Evolutionary conservation across 2,329 filamentous ascomycete genomes (phyloP), one percentile per base, ranked within the genome.

Genomic region (Fusarium luffae): DNA sequence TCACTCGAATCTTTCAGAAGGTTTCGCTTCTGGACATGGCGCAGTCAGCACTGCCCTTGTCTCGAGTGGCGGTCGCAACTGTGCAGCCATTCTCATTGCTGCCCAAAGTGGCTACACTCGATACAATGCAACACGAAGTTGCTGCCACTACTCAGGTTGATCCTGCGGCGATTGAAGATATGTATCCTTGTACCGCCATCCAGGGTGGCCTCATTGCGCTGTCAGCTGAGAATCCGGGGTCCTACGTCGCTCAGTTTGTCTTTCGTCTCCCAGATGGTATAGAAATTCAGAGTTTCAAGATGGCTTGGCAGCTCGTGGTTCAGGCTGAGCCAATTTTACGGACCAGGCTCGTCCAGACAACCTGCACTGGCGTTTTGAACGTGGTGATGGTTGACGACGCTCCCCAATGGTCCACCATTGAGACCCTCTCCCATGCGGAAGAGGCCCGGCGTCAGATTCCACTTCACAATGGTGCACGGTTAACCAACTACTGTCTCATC

Each of bases 1-100:
- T 85, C 3, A 79, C 82, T 1, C 77, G 81, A n/a, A 80, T 85
- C 28, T 85, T 86, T 72, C 73, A 76, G 21, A 69, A 68, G 7
- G 48, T 65, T 4, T 58, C 68, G 0, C 30, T 74, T 6, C 32
- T 68, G 16, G 70, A 73, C 0, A 74, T 74, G 72, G 70, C 70
- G 1, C 19, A 63, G 11, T 67, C 71, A 1, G 72, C 71, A 18
- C 25, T 54, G 1, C 71, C 71, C 4, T 21, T 72, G 37, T 67
- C 59, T 4, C 65, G 47, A 41, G 4, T 34, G 19, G 6, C 34
- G 0, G 19, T 16, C 21, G 52, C 28, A 0, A 16, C 14, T 2
- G 49, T 59, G 4, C 37, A 52, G 6, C 54, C 70, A 1, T 73
- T 73, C 28, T 71, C 71, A 4, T 9, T 73, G 10, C 8, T 70